Conservation (phyloP, 1,284 basidiomycete genomes). For the Albatrellus sp. region DNA sequence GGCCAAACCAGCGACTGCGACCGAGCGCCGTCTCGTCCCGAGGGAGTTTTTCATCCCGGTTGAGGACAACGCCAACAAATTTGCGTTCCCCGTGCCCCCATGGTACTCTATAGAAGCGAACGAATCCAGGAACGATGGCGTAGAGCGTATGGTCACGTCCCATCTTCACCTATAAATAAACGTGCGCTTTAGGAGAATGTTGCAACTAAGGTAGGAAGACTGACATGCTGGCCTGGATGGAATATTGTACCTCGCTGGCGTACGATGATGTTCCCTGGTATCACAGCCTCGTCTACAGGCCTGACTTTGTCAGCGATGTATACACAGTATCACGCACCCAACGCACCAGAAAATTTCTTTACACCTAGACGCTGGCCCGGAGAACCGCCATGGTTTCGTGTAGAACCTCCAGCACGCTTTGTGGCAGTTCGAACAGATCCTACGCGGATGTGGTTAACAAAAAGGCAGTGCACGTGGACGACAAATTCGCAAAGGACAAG, state of each 20-base stretch:
- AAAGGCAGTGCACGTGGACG: constrained; percentile 8
- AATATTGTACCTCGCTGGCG: constrained; percentile 84
- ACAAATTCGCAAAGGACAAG: constrained; percentile 6
- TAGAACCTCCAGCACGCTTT: constrained; percentile 87
- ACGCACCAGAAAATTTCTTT: constrained; percentile 85
- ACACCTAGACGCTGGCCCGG: constrained; percentile 85
- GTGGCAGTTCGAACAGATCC: constrained; percentile 84
- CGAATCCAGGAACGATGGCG: constrained; percentile 78
- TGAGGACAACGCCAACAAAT: constrained; percentile 74
- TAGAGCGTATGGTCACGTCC: constrained; percentile 90
- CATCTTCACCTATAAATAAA: constrained; percentile 57
- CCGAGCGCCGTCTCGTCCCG: constrained; percentile 63
- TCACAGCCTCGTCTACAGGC: constrained; percentile 67
- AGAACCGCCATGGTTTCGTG: constrained; percentile 83
- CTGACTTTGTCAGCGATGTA: constrained; percentile 1
- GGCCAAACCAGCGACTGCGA: constrained; percentile 65
- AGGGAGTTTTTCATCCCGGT: constrained; percentile 73
- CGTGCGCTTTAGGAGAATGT: background rate
- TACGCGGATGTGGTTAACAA: constrained; percentile 17
- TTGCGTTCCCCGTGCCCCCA: constrained; percentile 59
- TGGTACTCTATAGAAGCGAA: constrained; percentile 80
- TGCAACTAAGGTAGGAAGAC: constrained; percentile 18
- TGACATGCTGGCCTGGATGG: constrained; percentile 84
- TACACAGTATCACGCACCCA: background rate
- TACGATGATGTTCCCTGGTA: constrained; percentile 89